Percentiles rank a stretch among this genome's conserved stretches.
phyloP scores from a whole-genome alignment of 2,329 filamentous ascomycete species.

The Pyrenophora tritici-repentis region DNA sequence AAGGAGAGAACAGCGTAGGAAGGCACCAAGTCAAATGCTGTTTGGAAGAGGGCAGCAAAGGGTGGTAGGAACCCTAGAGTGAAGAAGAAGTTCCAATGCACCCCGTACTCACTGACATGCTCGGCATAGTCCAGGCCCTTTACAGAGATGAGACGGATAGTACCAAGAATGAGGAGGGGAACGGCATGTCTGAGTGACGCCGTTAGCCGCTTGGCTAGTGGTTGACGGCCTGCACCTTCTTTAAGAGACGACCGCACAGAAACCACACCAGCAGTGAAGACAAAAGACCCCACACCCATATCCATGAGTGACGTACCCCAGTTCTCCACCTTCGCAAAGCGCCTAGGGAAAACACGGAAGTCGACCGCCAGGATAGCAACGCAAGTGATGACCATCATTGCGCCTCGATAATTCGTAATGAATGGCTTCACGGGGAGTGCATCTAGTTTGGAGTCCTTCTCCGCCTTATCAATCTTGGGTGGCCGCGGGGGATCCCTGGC shows the following conservation, averaged over 20 bases:
- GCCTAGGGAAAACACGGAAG: slow-evolving; percentile 87
- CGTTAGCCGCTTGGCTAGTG: slow-evolving; percentile 63
- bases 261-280: slow-evolving; percentile 92
- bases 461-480: slow-evolving; percentile 24
- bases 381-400: slow-evolving; percentile 90
- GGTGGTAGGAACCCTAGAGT: slow-evolving; percentile 87
- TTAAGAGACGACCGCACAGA: slow-evolving; percentile 81
- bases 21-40: slow-evolving; percentile 69
- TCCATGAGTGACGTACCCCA: slow-evolving; percentile 99
- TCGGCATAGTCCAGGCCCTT: slow-evolving; percentile 96
- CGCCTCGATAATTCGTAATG: slow-evolving; percentile 86
- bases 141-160: slow-evolving; percentile 82
- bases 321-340: slow-evolving; percentile 98
- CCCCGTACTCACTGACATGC: slow-evolving; percentile 95
- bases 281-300: slow-evolving; percentile 94
- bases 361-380: slow-evolving; percentile 95
- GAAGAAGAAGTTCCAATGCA: slow-evolving; percentile 99
- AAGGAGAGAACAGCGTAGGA: slow-evolving; percentile 79
- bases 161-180: slow-evolving; percentile 78
- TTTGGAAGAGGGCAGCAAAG: slow-evolving; percentile 83
- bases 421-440: slow-evolving; percentile 84
- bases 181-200: slow-evolving; percentile 77
- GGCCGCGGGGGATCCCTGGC: slow-evolving; percentile 25
- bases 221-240: slow-evolving; percentile 59
- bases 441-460: slow-evolving; percentile 44